Base-by-base conservation (phyloP, 805 yeast genomes). In the Wickerhamomyces strasburgensis region DNA sequence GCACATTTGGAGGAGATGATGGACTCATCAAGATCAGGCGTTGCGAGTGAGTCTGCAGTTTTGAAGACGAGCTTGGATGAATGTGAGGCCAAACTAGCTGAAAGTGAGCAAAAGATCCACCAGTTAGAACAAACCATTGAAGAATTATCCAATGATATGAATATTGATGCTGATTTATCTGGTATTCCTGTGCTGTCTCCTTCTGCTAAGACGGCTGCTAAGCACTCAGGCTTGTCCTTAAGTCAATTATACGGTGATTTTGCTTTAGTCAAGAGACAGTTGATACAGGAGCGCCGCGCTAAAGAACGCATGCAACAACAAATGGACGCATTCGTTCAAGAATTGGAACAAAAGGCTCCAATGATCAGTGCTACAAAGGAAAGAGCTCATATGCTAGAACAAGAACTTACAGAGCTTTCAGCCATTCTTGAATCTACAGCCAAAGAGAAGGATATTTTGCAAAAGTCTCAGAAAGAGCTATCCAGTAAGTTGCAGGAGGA, bases 301-400 rank as follows among this genome's bases (percentile, higher is more conserved):
- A 86, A 84, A 48, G 78, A 76, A 39, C 71, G 73, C 37, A 67
- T 90, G 41, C 84, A 88, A 38, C 58, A 65, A 25, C 90, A 86
- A 57, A 66, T 89, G 40, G 81, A 83, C 48, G 65, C 69, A 1
- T 78, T 90, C 46, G 76, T 88, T 23, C 67, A 69, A 14, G 96
- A 88, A 57, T 65, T 89, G 43, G 94, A 87, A 50, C 68, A 73
- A 21, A 80, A 84, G 51, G 78, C 85, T 38, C 97, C 98, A 0
- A 64, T 80, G 3, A 71, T 90, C 32, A 74, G 65, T 61, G 80
- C 78, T 35, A 83, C 79, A 49, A 78, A 69, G 60, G 75, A 72
- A 37, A 74, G 73, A 59, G 68, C 87, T 48, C 55, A 66, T 45
- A 57, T 68, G 34, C 50, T 83, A 49, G 78, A 84, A 65, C 55